phyloP scores from a whole-genome alignment of 1,139 yeast species.

The Candida glucosophila region DNA sequence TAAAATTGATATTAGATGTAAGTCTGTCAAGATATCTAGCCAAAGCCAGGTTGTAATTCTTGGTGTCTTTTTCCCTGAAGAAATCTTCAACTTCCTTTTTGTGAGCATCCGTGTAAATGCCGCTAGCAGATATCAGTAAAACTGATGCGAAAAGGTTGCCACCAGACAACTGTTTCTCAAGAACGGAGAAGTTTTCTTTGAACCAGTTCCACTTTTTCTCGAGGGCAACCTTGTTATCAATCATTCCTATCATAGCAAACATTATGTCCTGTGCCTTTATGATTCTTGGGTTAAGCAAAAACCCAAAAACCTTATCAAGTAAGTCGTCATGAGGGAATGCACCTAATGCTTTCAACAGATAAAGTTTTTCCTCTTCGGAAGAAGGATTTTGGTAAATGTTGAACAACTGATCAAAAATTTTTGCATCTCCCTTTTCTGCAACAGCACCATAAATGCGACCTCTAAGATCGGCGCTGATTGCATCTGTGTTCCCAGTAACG shows the following conservation, averaged over 20 bases:
- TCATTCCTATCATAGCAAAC: slow-evolving; percentile 67
- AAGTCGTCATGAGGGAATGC: slow-evolving; percentile 51
- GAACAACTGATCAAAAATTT: slow-evolving; percentile 56
- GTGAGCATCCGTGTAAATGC: slow-evolving; percentile 56
- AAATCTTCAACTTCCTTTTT: slow-evolving; percentile 50
- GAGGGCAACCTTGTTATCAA: slow-evolving; percentile 54
- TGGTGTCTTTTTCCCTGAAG: slow-evolving; percentile 53
- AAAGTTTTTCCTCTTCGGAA: slow-evolving; percentile 65
- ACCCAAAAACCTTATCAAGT: slow-evolving; percentile 50
- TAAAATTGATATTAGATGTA: slow-evolving; percentile 42
- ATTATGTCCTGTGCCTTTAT: slow-evolving; percentile 77
- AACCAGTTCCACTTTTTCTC: slow-evolving; percentile 72
- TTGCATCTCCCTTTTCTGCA: slow-evolving; percentile 58
- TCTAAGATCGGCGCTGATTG: slow-evolving; percentile 78
- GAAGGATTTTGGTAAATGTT: slow-evolving; percentile 58
- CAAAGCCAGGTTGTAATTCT: slow-evolving; percentile 67
- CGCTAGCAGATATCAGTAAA: slow-evolving; percentile 51
- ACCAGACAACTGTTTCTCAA: slow-evolving; percentile 67
- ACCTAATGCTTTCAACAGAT: slow-evolving; percentile 74
- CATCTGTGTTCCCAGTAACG: slow-evolving; percentile 55
- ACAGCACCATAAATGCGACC: slow-evolving; percentile 59
- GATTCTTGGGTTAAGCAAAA: slow-evolving; percentile 58
- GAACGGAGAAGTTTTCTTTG: slow-evolving; percentile 61
- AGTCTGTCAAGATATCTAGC: slow-evolving; percentile 57
- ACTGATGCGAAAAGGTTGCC: slow-evolving; percentile 76